Evolutionary conservation across 768 basidiomycete genomes (phyloP).

Genomic region (Lyophyllum shimeji): DNA sequence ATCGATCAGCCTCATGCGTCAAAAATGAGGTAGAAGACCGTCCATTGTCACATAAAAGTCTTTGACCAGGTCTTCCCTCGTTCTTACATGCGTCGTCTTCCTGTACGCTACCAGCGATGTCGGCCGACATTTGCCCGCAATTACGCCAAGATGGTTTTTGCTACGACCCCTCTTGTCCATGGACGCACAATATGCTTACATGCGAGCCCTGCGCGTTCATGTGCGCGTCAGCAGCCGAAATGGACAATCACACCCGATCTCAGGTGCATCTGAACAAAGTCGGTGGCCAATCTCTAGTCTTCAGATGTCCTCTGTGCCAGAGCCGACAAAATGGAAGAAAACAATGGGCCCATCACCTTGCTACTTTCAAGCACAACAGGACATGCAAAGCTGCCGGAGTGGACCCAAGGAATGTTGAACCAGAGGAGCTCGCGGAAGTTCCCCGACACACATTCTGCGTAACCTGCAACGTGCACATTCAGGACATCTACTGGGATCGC

Average conservation of each 20-base stretch:
- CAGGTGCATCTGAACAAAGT: slow-evolving; percentile 17
- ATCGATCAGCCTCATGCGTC: background rate
- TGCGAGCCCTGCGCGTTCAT: slow-evolving; percentile 23
- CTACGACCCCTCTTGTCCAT: slow-evolving; percentile 10
- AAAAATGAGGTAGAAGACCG: background rate
- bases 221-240: slow-evolving; percentile 12
- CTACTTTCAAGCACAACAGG: slow-evolving; percentile 7
- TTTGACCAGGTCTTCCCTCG: background rate
- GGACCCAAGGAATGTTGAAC: slow-evolving; percentile 20
- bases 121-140: slow-evolving; percentile 15
- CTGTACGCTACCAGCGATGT: background rate
- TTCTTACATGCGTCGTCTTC: background rate
- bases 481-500: slow-evolving; percentile 25
- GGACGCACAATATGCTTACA: slow-evolving; percentile 16
- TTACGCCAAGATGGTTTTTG: slow-evolving; percentile 18
- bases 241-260: slow-evolving; percentile 12
- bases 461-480: slow-evolving; percentile 26
- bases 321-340: slow-evolving; percentile 2
- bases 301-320: slow-evolving; percentile 13
- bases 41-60: background rate
- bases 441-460: slow-evolving; percentile 23
- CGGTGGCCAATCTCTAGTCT: slow-evolving; percentile 4
- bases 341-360: slow-evolving; percentile 6
- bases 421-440: slow-evolving; percentile 24
- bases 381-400: background rate